Evolutionary conservation across 768 basidiomycete species (phyloP), one percentile per base, ranked within the genome.

Genomic region (Albatrellus ellisii): DNA sequence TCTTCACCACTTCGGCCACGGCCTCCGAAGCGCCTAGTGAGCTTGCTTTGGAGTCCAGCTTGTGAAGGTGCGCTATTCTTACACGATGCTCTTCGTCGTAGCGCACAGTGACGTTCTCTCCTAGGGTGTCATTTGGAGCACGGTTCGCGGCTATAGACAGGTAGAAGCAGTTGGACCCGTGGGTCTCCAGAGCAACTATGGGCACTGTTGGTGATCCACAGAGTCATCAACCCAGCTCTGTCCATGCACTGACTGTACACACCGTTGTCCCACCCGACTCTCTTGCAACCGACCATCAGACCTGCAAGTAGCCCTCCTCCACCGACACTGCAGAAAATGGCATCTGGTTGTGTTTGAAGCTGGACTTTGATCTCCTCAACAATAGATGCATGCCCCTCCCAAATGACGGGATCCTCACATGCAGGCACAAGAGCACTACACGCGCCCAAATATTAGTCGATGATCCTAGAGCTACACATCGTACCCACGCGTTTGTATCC

Each of bases 301-400:
- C 85, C 85, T 8, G 76, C 80, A 3, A 82, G 58, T 0, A 87
- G 59, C 1, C 84, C 82, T 0, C 69, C 83, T 0, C 84, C 84
- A 27, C 85, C 85, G 10, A 86, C 79, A 40, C 76, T 77, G 53
- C 84, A 86, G 45, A 86, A 75, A 32, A 87, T 75, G 0, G 79
- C 81, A 44, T 77, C 72, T 5, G 84, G 82, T 49, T 68, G 70
- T 28, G 36, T 41, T 0, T 44, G 57, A 4, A 85, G 61, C 47
- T 84, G 79, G 8, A 56, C 52, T 14, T 63, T 55, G 32, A 84
- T 73, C 53, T 87, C 85, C 12, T 59, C 52, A 29, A 87, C 63
- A 68, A 87, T 75, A 14, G 80, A 79, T n/a, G 74, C 68, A 52
- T 86, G 80, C 1, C 85, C 85, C 53, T 77, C 68, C 84, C 84